Conservation (phyloP, 495 filamentous ascomycete genomes). For the Jackrogersella multiformis region DNA sequence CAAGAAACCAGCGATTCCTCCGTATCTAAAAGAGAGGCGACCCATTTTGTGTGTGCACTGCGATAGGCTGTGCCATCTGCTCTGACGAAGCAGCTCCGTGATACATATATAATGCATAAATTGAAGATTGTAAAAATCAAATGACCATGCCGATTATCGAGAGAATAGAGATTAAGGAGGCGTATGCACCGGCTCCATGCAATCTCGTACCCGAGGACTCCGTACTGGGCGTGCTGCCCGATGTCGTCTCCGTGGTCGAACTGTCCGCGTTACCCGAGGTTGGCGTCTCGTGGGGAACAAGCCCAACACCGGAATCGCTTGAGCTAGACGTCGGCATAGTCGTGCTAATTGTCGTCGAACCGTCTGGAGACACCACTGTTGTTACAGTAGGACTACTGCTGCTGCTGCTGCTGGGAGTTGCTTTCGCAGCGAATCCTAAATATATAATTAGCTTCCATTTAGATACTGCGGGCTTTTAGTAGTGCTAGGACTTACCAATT, state of each 20-base stretch:
- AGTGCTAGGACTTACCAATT: constrained; percentile 57
- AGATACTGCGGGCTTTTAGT: background rate
- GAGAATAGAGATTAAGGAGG: constrained; percentile 17
- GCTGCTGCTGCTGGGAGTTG: constrained; percentile 19
- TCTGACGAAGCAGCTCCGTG: constrained; percentile 16
- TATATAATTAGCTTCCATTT: constrained; percentile 23
- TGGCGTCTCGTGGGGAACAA: constrained; percentile 19
- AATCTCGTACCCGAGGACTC: constrained; percentile 30
- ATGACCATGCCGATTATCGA: constrained; percentile 21
- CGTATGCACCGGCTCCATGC: constrained; percentile 7
- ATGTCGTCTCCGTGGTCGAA: constrained; percentile 16
- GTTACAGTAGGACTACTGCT: constrained; percentile 16
- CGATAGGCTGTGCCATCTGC: background rate
- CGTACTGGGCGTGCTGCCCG: constrained; percentile 7
- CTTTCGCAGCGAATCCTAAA: constrained; percentile 53
- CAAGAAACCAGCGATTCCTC: constrained; percentile 8
- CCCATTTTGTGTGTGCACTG: background rate
- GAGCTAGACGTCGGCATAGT: constrained; percentile 25
- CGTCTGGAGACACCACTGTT: constrained; percentile 14
- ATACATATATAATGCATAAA: constrained; percentile 19
- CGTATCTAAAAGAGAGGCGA: constrained; percentile 3
- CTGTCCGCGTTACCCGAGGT: background rate
- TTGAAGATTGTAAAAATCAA: constrained; percentile 8
- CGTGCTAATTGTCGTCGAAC: constrained; percentile 23
- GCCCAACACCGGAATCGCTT: constrained; percentile 21